These are phyloP conservation scores for Capsicum baccatum DNA, from an alignment of 257 asterid species.

Conservation along the genomic window DNA sequence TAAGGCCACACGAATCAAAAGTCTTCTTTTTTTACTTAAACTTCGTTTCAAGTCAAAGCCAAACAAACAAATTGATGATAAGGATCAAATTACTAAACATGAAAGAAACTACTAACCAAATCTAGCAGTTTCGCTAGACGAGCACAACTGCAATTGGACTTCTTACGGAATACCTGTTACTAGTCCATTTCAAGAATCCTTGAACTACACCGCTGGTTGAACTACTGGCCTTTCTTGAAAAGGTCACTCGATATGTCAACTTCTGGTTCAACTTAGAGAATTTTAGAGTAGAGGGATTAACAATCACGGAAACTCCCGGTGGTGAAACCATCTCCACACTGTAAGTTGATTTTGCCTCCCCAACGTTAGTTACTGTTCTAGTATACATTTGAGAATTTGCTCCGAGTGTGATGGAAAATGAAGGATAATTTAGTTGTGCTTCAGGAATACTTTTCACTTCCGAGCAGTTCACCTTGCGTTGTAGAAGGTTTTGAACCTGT, in stretches of 20 bases:
- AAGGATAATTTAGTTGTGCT: constrained; percentile 18
- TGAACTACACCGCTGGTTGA: background rate
- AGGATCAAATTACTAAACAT: background rate
- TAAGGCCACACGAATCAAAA: too few species aligned
- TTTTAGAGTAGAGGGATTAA: constrained; percentile 18
- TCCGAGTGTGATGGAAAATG: background rate
- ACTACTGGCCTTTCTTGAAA: background rate
- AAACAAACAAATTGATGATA: background rate
- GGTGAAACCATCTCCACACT: constrained; percentile 35
- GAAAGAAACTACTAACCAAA: background rate
- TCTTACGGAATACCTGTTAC: constrained; percentile 22
- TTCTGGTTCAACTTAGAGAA: constrained; percentile 29
- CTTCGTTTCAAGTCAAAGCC: too few species aligned
- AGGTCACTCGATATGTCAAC: constrained; percentile 29
- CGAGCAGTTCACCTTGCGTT: background rate
- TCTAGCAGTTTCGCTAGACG: background rate
- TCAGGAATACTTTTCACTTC: constrained; percentile 15
- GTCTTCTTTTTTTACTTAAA: too few species aligned
- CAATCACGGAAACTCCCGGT: constrained; percentile 13
- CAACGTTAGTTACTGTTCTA: constrained; percentile 38
- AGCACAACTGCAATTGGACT: constrained; percentile 33
- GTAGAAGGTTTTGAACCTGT: background rate
- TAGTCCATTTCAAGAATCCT: constrained; percentile 34
- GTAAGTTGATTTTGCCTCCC: constrained; percentile 30
- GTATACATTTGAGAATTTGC: constrained; percentile 20